phyloP scores from a whole-genome alignment of 106 monocot species.

The Dioscorea zingiberensis region DNA sequence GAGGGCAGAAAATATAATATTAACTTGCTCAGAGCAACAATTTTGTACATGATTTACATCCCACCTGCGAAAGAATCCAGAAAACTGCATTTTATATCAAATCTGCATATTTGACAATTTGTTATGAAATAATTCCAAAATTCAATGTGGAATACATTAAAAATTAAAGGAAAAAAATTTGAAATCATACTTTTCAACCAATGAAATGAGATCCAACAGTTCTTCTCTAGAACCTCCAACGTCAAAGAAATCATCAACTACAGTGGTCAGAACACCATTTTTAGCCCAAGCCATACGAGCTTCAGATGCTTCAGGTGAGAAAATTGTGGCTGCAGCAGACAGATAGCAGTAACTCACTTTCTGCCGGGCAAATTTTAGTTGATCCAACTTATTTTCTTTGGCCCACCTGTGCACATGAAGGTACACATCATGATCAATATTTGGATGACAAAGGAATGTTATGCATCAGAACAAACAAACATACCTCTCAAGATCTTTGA shows the following conservation, averaged over 20 bases:
- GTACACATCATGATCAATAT: slow-evolving; percentile 2
- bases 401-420: slow-evolving; percentile 55
- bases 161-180: neutral
- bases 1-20: slow-evolving; percentile 64
- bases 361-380: slow-evolving; percentile 67
- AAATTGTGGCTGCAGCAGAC: slow-evolving; percentile 57
- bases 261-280: slow-evolving; percentile 66
- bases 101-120: neutral
- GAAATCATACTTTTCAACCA: slow-evolving; percentile 55
- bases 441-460: neutral
- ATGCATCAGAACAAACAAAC: neutral
- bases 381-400: slow-evolving; percentile 71
- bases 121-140: too few species aligned
- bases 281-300: slow-evolving; percentile 80
- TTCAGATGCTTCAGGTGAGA: slow-evolving; percentile 40
- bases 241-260: slow-evolving; percentile 97
- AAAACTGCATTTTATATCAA: neutral
- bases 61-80: slow-evolving; percentile 35
- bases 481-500: slow-evolving; percentile 64
- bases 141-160: neutral
- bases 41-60: slow-evolving; percentile 31
- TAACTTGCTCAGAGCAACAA: slow-evolving; percentile 57
- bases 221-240: slow-evolving; percentile 76
- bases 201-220: slow-evolving; percentile 36
- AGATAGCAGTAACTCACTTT: slow-evolving; percentile 66